Percentiles rank a stretch among this genome's conserved stretches.
Evolutionary conservation across 2,329 filamentous ascomycete species (phyloP).

Genomic region (Talaromyces sp.): DNA sequence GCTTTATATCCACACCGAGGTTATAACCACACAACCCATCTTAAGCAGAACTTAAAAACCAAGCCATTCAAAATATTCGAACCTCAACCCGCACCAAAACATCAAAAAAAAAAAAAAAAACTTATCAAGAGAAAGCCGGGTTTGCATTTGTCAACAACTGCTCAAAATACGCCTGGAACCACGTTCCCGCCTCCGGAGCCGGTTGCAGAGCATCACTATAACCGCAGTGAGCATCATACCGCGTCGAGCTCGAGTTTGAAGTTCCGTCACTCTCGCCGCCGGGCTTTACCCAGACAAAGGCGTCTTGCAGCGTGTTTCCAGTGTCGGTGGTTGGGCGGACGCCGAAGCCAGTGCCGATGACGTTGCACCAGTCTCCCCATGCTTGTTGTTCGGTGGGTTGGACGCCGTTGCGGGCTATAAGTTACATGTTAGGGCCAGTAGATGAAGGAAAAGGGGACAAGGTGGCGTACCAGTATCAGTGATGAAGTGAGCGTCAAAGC

Average conservation of each 20-base stretch:
- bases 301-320: conserved; percentile 54
- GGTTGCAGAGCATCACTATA: conserved; percentile 52
- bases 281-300: conserved; percentile 68
- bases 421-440: background rate
- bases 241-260: conserved; percentile 43
- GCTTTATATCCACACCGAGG: background rate
- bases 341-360: conserved; percentile 60
- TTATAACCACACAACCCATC: background rate
- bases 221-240: conserved; percentile 55
- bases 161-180: conserved; percentile 50
- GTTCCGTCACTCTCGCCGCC: conserved; percentile 53
- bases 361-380: conserved; percentile 67
- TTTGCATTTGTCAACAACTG: conserved; percentile 25
- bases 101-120: background rate
- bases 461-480: conserved; percentile 44
- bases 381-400: conserved; percentile 52
- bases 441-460: background rate
- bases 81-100: background rate
- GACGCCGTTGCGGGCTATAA: conserved; percentile 54
- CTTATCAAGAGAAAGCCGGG: conserved; percentile 17
- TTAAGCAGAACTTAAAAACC: background rate
- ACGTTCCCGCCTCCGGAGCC: conserved; percentile 64
- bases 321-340: conserved; percentile 60
- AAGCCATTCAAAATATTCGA: background rate
- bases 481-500: conserved; percentile 53